A percentile compares a stretch with the other conserved stretches of the same genome.
Evolutionary conservation across 1,284 basidiomycete species (phyloP).

Genomic region (Boletus smithii): DNA sequence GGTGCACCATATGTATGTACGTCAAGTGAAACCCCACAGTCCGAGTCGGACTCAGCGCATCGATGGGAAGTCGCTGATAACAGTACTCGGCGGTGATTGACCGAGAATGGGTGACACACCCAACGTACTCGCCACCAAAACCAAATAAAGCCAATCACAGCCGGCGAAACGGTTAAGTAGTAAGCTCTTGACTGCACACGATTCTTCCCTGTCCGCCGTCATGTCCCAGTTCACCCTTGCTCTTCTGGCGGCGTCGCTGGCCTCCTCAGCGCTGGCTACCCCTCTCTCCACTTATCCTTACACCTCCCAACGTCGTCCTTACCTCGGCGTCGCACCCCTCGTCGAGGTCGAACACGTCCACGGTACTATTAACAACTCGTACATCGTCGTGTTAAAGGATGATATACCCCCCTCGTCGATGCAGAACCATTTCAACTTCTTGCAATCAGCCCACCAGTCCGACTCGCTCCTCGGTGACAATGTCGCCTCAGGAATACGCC

Average conservation of each 20-base stretch:
- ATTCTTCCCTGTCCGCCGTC: constrained; percentile 18
- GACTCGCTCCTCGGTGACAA: constrained; percentile 46
- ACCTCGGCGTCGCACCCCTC: constrained; percentile 56
- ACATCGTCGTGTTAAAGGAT: constrained; percentile 86
- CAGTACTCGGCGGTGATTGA: neutral
- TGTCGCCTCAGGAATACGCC: constrained; percentile 55
- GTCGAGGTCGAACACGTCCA: constrained; percentile 57
- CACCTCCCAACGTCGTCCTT: constrained; percentile 40
- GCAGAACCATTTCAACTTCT: constrained; percentile 72
- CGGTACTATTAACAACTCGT: constrained; percentile 79
- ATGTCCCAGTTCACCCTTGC: constrained; percentile 42
- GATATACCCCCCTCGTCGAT: constrained; percentile 55
- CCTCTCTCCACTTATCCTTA: constrained; percentile 65
- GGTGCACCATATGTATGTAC: no score
- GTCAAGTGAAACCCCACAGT: no score
- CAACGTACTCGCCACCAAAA: constrained; percentile 22
- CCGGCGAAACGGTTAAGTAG: constrained; percentile 23
- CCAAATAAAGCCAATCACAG: constrained; percentile 31
- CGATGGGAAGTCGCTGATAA: no score
- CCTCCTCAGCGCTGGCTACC: constrained; percentile 41
- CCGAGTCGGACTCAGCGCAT: no score
- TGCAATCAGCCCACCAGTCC: constrained; percentile 54
- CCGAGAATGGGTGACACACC: neutral
- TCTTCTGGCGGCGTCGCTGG: constrained; percentile 44
- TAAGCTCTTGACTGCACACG: neutral